These are phyloP conservation scores for Spencermartinsiella ligniputridi DNA, from an alignment of 1,139 yeast genomes.

Conservation along the genomic window DNA sequence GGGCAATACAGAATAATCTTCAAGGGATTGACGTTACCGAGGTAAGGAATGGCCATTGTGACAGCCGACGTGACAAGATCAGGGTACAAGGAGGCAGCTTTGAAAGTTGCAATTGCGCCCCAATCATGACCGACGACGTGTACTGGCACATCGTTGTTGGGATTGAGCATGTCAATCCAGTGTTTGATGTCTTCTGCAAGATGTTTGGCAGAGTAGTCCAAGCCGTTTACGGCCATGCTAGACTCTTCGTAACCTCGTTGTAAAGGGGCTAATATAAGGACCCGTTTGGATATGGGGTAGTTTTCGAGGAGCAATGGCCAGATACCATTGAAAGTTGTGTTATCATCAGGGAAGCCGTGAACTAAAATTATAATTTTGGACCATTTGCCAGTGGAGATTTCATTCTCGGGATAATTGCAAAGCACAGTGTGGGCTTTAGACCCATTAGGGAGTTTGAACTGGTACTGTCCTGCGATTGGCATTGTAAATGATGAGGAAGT, in stretches of 20 bases:
- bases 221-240: slow-evolving; percentile 14
- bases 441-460: neutral
- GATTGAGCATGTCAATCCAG: slow-evolving; percentile 15
- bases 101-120: slow-evolving; percentile 26
- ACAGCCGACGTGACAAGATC: slow-evolving; percentile 19
- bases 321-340: slow-evolving; percentile 19
- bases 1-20: slow-evolving; percentile 17
- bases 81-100: slow-evolving; percentile 19
- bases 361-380: slow-evolving; percentile 18
- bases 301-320: slow-evolving; percentile 16
- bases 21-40: slow-evolving; percentile 16
- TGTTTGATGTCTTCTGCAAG: slow-evolving; percentile 20
- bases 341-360: slow-evolving; percentile 29
- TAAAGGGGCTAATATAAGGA: slow-evolving; percentile 23
- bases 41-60: slow-evolving; percentile 26
- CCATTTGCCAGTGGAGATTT: neutral
- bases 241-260: slow-evolving; percentile 28
- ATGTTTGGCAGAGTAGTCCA: slow-evolving; percentile 12
- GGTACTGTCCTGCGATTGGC: neutral
- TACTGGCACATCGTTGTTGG: slow-evolving; percentile 16
- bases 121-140: slow-evolving; percentile 30
- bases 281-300: slow-evolving; percentile 12
- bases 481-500: no score
- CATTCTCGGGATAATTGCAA: neutral
- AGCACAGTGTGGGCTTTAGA: neutral